phyloP scores from a whole-genome alignment of 1,284 basidiomycete species.

The Taiwanofungus camphoratus region DNA sequence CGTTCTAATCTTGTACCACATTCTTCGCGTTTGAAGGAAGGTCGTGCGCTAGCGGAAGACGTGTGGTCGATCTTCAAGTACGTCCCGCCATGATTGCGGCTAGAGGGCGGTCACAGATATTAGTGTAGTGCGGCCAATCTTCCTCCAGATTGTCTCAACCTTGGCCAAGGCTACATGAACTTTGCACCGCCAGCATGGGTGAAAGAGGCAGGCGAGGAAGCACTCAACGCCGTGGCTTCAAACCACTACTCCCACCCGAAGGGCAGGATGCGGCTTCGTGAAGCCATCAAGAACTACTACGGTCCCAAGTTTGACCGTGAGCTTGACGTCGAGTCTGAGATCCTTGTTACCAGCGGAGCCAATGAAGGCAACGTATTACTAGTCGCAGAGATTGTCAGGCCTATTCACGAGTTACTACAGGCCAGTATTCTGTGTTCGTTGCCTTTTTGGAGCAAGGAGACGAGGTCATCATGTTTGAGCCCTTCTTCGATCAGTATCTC shows the following conservation, averaged over 20 bases:
- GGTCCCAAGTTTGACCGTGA: conserved; percentile 65
- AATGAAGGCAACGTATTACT: conserved; percentile 69
- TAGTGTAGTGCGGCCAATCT: conserved; percentile 71
- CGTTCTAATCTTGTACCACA: conserved; percentile 52
- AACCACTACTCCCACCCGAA: conserved; percentile 93
- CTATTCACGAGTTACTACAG: conserved; percentile 33
- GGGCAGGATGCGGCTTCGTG: conserved; percentile 78
- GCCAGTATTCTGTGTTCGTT: conserved; percentile 85
- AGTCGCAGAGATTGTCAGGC: background rate
- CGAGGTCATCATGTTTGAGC: conserved; percentile 98
- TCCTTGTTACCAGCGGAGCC: conserved; percentile 92
- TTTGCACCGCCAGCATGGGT: conserved; percentile 84
- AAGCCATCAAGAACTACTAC: conserved; percentile 82
- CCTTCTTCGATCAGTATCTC: conserved; percentile 96
- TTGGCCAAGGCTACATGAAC: conserved; percentile 96
- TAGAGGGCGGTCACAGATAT: conserved; percentile 9
- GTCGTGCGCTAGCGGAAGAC: conserved; percentile 74
- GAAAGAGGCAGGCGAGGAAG: conserved; percentile 67
- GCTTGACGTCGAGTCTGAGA: conserved; percentile 83
- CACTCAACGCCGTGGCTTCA: conserved; percentile 59
- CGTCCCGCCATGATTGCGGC: conserved; percentile 22
- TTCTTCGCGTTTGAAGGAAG: conserved; percentile 65
- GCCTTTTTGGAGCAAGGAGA: conserved; percentile 89
- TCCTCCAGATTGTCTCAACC: conserved; percentile 83
- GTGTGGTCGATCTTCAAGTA: conserved; percentile 95